Evolutionary conservation across 768 basidiomycete genomes (phyloP).

Genomic region (Phylloporus sp.): DNA sequence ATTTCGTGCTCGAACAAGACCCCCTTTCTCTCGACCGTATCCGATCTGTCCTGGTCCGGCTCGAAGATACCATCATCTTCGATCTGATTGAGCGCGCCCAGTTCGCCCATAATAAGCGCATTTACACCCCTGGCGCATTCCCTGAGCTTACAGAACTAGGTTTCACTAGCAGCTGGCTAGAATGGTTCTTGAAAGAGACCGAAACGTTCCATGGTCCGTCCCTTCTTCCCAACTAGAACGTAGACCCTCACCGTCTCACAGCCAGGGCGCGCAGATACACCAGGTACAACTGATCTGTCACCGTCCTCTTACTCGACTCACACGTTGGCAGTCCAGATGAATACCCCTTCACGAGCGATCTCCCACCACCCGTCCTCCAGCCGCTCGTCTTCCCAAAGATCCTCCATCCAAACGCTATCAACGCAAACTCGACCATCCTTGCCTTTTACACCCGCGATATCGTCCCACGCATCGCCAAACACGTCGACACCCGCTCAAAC

Average conservation of each 20-base stretch:
- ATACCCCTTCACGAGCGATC: slow-evolving; percentile 84
- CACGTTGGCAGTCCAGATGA: slow-evolving; percentile 81
- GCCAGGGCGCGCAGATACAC: slow-evolving; percentile 95
- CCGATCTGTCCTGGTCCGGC: slow-evolving; percentile 76
- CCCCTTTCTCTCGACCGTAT: slow-evolving; percentile 89
- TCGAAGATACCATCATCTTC: slow-evolving; percentile 99
- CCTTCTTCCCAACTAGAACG: slow-evolving; percentile 1
- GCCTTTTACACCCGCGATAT: slow-evolving; percentile 86
- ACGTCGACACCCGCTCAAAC: slow-evolving; percentile 60
- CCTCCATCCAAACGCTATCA: slow-evolving; percentile 74
- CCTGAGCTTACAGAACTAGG: slow-evolving; percentile 68
- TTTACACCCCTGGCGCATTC: slow-evolving; percentile 81
- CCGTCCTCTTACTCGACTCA: neutral
- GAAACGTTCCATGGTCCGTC: slow-evolving; percentile 90
- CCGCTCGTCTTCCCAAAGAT: slow-evolving; percentile 71
- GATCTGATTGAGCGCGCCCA: slow-evolving; percentile 95
- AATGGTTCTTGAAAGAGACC: slow-evolving; percentile 96
- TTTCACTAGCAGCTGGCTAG: slow-evolving; percentile 87
- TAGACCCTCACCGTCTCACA: slow-evolving; percentile 28
- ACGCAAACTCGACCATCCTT: slow-evolving; percentile 83
- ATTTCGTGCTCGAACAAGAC: slow-evolving; percentile 66
- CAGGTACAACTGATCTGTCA: slow-evolving; percentile 50
- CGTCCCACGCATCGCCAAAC: slow-evolving; percentile 83
- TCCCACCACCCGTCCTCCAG: slow-evolving; percentile 80
- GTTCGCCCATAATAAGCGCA: slow-evolving; percentile 88